Conservation (phyloP, 441 rosid species). For the Populus hybrid region DNA sequence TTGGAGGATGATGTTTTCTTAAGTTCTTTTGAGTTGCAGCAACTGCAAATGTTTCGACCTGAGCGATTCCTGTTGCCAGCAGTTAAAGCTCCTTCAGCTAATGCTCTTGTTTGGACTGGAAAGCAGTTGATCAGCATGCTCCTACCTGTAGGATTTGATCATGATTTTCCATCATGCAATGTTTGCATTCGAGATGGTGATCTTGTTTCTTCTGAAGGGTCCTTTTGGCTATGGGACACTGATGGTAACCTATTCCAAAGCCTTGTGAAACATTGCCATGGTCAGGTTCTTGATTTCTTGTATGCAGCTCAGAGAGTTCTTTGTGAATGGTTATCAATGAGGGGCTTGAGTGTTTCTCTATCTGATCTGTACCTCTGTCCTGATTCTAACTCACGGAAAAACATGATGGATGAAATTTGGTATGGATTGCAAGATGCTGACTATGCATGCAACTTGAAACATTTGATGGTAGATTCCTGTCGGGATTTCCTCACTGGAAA, state of each 20-base stretch:
- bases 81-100: conserved; percentile 42
- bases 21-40: conserved; percentile 65
- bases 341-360: conserved; percentile 89
- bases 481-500: conserved; percentile 53
- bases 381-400: conserved; percentile 44
- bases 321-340: conserved; percentile 79
- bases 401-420: conserved; percentile 68
- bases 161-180: conserved; percentile 39
- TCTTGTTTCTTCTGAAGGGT: conserved; percentile 65
- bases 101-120: conserved; percentile 72
- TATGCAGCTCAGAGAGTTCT: conserved; percentile 73
- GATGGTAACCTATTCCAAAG: conserved; percentile 75
- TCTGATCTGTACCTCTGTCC: conserved; percentile 65
- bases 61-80: conserved; percentile 43
- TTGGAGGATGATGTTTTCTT: conserved; percentile 53
- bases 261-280: conserved; percentile 45
- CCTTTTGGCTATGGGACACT: conserved; percentile 73
- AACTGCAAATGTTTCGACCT: conserved; percentile 74
- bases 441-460: conserved; percentile 55
- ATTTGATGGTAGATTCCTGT: conserved; percentile 67
- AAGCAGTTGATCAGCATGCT: conserved; percentile 83
- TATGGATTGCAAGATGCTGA: conserved; percentile 72
- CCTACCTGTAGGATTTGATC: conserved; percentile 65
- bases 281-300: conserved; percentile 56
- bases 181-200: conserved; percentile 67